Conservation (phyloP, 768 basidiomycete genomes). For the Lactifluus hygrophoroides region DNA sequence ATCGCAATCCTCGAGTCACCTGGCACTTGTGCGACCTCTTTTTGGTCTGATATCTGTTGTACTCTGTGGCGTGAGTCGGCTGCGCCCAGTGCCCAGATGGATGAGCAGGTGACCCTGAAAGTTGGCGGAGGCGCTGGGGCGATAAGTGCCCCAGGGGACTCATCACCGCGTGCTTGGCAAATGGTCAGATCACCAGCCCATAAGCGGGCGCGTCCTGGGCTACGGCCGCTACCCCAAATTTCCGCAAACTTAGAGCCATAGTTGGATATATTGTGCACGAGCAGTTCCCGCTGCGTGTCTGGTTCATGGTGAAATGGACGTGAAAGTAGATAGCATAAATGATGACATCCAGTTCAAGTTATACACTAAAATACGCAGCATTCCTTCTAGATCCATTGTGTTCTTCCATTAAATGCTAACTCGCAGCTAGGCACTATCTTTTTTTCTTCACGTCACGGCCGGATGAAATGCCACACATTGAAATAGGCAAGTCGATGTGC, state of each 20-base stretch:
- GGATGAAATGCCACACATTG: neutral
- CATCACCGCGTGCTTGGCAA: neutral
- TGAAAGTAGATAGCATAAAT: neutral
- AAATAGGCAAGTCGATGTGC: neutral
- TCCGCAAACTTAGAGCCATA: neutral
- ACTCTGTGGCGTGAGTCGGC: conserved; percentile 1
- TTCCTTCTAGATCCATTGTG: neutral
- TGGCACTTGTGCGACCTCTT: neutral
- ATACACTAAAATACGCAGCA: no score
- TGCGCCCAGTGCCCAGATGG: neutral
- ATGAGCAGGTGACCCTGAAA: conserved; percentile 10
- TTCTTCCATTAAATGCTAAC: neutral
- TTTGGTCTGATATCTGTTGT: neutral
- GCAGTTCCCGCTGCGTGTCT: neutral
- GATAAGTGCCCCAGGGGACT: neutral
- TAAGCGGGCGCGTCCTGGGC: neutral
- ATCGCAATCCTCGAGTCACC: neutral
- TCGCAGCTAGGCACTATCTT: neutral
- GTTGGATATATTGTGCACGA: conserved; percentile 8
- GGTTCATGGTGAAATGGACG: neutral
- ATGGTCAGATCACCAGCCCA: neutral
- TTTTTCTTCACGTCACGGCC: neutral
- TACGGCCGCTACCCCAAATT: neutral
- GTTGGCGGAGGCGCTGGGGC: neutral
- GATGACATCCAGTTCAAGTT: no score